phyloP scores from a whole-genome alignment of 2,329 filamentous ascomycete species.

The Helicocarpus griseus region DNA sequence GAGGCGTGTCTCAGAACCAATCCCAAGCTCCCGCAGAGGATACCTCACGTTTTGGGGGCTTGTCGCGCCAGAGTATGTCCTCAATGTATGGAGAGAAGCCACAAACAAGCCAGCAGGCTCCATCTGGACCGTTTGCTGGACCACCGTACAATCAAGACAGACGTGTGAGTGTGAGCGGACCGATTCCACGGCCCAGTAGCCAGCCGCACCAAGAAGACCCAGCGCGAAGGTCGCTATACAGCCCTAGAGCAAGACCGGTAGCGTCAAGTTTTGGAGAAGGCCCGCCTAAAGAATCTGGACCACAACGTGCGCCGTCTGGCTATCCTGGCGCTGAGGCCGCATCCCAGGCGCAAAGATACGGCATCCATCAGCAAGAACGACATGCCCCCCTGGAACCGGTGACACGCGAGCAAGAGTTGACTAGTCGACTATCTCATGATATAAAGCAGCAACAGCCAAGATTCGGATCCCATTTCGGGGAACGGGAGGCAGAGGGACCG shows the following conservation, averaged over 20 bases:
- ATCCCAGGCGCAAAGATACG: constrained; percentile 21
- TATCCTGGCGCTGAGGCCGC: constrained; percentile 22
- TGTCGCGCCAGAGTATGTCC: constrained; percentile 22
- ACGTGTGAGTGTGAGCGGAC: constrained; percentile 36
- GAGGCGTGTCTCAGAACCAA: constrained; percentile 17
- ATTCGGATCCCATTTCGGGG: constrained; percentile 24
- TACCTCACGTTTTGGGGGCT: constrained; percentile 20
- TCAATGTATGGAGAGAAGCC: constrained; percentile 27
- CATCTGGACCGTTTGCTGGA: constrained; percentile 26
- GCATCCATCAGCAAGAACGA: constrained; percentile 26
- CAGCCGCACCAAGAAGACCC: constrained; percentile 31
- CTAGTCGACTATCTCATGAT: constrained; percentile 17
- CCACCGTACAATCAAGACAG: constrained; percentile 25
- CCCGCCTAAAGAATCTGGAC: constrained; percentile 13
- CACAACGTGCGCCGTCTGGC: constrained; percentile 19
- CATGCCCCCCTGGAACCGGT: constrained; percentile 24
- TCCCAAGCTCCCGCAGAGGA: constrained; percentile 19
- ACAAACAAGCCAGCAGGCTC: constrained; percentile 22
- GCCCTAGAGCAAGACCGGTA: constrained; percentile 22
- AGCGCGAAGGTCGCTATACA: constrained; percentile 25
- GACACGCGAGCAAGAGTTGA: constrained; percentile 26
- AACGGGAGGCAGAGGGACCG: constrained; percentile 24
- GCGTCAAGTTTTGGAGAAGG: constrained; percentile 18
- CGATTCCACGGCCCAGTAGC: constrained; percentile 33
- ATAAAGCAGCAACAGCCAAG: constrained; percentile 19